These are phyloP conservation scores for Hygrophorus pudorinus DNA, from an alignment of 768 basidiomycete genomes.

Conservation along the genomic window DNA sequence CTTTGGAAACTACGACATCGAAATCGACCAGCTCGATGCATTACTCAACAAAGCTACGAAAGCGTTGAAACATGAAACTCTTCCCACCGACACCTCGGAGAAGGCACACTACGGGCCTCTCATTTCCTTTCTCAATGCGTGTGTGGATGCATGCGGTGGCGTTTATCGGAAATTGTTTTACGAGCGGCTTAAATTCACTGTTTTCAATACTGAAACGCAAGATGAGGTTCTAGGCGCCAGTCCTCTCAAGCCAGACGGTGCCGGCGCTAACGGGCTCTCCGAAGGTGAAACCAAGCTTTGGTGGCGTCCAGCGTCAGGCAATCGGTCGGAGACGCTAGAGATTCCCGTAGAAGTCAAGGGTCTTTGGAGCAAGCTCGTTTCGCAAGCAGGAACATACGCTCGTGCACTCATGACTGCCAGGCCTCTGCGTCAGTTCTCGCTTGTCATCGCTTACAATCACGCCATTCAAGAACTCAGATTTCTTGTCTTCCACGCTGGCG, in stretches of 20 bases:
- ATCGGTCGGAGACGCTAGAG: neutral
- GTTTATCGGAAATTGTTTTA: neutral
- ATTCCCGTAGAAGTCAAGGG: constrained; percentile 12
- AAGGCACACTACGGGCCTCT: neutral
- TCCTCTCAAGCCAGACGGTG: neutral
- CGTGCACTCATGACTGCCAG: constrained; percentile 6
- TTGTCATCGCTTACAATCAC: constrained; percentile 9
- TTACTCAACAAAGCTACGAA: too few relatives aligned
- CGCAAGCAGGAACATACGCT: constrained; percentile 10
- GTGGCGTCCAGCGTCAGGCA: neutral
- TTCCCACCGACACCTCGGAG: too few relatives aligned
- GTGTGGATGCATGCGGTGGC: neutral
- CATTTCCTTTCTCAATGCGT: constrained; percentile 1
- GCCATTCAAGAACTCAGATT: constrained; percentile 1
- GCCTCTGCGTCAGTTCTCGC: constrained; percentile 7
- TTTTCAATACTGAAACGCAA: neutral
- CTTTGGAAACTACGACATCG: constrained; percentile 2
- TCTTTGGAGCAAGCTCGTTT: constrained; percentile 6
- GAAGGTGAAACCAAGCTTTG: neutral
- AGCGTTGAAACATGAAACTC: too few relatives aligned
- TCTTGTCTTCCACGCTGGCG: constrained; percentile 10
- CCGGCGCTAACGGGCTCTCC: neutral
- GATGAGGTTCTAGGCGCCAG: neutral
- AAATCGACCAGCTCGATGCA: constrained; percentile 1
- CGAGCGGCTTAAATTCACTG: neutral